These are phyloP conservation scores for Helminthosporium solani DNA, from an alignment of 2,329 filamentous ascomycete genomes.

Conservation along the genomic window DNA sequence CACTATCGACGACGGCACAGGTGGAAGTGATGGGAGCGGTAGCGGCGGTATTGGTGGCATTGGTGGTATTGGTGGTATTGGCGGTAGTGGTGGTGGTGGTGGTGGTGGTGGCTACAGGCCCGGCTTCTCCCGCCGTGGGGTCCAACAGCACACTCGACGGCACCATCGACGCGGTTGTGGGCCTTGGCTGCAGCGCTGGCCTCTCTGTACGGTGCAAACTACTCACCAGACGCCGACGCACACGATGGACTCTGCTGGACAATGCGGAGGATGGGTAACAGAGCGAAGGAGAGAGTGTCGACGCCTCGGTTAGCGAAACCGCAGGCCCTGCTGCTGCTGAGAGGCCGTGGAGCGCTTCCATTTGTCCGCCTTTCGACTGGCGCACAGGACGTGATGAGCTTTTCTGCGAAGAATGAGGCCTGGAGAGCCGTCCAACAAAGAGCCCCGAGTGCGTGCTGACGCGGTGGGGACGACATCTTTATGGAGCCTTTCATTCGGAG, in stretches of 20 bases:
- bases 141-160: constrained; percentile 21
- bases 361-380: constrained; percentile 40
- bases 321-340: constrained; percentile 19
- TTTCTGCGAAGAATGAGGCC: constrained; percentile 43
- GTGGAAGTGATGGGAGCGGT: too few species aligned
- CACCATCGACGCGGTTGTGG: constrained; percentile 33
- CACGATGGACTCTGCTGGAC: constrained; percentile 21
- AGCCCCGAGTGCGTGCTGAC: constrained; percentile 5
- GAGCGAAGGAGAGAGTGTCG: constrained; percentile 18
- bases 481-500: constrained; percentile 18
- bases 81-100: too few species aligned
- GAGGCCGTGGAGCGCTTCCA: constrained; percentile 28
- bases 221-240: constrained; percentile 18
- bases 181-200: constrained; percentile 41
- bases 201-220: constrained; percentile 31
- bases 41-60: too few species aligned
- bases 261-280: constrained; percentile 13
- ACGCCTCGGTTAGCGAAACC: constrained; percentile 18
- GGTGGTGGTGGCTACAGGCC: constrained; percentile 9
- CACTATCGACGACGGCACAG: not conserved
- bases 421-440: constrained; percentile 16
- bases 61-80: too few species aligned
- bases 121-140: constrained; percentile 37
- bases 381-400: constrained; percentile 34
- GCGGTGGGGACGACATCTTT: constrained; percentile 13